Conservation (phyloP, 164 flowering plant species). For the Akebia trifoliata region DNA sequence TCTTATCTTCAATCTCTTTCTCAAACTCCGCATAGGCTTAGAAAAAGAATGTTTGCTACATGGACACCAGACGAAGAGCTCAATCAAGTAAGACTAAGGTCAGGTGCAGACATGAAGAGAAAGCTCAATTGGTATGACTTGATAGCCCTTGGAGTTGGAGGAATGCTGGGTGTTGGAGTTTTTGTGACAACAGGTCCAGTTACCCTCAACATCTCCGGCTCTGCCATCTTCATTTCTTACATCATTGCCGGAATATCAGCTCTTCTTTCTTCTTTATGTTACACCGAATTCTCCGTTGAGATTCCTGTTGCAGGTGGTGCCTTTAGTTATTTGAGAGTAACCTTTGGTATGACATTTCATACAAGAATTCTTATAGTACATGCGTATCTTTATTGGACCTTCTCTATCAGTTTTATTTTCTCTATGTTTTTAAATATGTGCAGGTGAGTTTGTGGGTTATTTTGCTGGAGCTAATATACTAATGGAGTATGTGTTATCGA, state of each 20-base stretch:
- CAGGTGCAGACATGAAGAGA: conserved; percentile 87
- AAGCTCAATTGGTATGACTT: conserved; percentile 76
- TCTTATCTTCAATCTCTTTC: conserved; percentile 44
- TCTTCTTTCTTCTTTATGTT: conserved; percentile 87
- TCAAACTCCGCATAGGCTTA: conserved; percentile 62
- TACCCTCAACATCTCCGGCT: conserved; percentile 53
- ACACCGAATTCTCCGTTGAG: conserved; percentile 83
- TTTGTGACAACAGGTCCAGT: conserved; percentile 84
- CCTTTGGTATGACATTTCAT: conserved; percentile 52
- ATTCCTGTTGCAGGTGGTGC: conserved; percentile 97
- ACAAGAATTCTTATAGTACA: neutral
- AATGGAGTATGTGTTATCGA: conserved; percentile 86
- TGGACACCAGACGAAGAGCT: conserved; percentile 79
- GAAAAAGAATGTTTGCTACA: conserved; percentile 61
- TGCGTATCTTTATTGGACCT: neutral
- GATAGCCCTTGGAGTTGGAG: conserved; percentile 80
- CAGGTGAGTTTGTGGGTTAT: conserved; percentile 78
- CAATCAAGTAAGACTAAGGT: conserved; percentile 61
- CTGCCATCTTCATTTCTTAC: conserved; percentile 78
- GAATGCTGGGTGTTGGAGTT: conserved; percentile 96
- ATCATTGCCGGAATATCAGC: conserved; percentile 77
- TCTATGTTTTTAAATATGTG: conserved; percentile 7
- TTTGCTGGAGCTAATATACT: conserved; percentile 74
- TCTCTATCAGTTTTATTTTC: conserved; percentile 1
- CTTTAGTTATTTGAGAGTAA: conserved; percentile 80